Evolutionary conservation across 371 early-diverging fungal species (phyloP), one percentile per base, ranked within the genome.

Genomic region (Apophysomyces elegans): DNA sequence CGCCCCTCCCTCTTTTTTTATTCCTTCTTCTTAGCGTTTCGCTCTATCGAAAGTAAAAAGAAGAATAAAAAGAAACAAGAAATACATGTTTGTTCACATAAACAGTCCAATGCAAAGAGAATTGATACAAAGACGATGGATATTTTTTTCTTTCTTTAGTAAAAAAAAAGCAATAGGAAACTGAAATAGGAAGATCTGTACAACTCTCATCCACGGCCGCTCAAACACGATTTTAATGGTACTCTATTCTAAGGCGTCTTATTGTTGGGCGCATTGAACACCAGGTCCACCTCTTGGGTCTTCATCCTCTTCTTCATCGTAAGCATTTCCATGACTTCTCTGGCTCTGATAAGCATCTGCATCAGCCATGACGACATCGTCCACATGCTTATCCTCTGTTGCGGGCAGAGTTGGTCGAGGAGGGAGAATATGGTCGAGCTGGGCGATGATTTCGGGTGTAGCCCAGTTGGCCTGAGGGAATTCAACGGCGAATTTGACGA

Each of bases 221-320:
- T 50, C 54, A 50, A 50, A 50, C 18, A 21, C 4, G 16, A n/a
- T 50, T 21, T 50, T 50, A 45, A 45, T 57, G 37, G 16, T 50
- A 65, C 41, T 62, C 46, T 65, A 62, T 59, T 61, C 54, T 50
- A 50, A 41, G 62, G 41, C 56, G 43, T 58, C 70, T 81, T 95
- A 96, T 84, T 95, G 96, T 76, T 96, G 96, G 36, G 96, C 95
- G 78, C 98, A 98, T 84, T 97, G 97, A 47, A 98, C 97, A 50
- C 91, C 91, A 14, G 95, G 91, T 14, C 86, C 85, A 60, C 77
- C 75, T 56, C 81, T 77, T 16, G 83, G 88, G 26, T 92, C 87
- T 54, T 87, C 89, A 63, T 90, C 94, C 41, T 93, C 88, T 63
- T 88, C 85, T 41, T 86, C 91, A 46, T 86, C 84, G 64, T 81